These are phyloP conservation scores for Paramecium sonneborni DNA, from an alignment of 73 alveolate genomes.

Conservation along the genomic window DNA sequence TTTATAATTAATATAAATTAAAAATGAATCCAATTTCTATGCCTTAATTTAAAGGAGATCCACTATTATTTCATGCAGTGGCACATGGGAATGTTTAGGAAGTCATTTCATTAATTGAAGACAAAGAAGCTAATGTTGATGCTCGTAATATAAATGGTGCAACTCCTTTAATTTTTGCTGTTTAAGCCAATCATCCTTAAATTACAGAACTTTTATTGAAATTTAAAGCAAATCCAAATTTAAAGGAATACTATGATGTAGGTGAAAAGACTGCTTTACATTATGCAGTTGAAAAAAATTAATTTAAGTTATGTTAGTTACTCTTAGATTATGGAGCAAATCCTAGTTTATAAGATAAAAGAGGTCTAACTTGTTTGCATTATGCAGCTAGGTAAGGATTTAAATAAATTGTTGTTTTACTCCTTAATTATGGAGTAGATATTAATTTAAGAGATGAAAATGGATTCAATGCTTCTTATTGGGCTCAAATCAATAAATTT, in stretches of 20 bases:
- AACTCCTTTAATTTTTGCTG: slow-evolving; percentile 79
- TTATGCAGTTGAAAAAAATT: slow-evolving; percentile 78
- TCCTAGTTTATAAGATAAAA: slow-evolving; percentile 74
- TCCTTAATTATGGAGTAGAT: slow-evolving; percentile 74
- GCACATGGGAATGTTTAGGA: slow-evolving; percentile 79
- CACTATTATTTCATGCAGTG: slow-evolving; percentile 80
- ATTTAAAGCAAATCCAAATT: slow-evolving; percentile 81
- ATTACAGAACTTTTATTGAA: slow-evolving; percentile 73
- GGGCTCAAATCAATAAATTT: slow-evolving; percentile 68
- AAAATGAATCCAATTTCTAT: slow-evolving; percentile 57
- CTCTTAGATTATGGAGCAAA: slow-evolving; percentile 81
- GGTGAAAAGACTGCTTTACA: slow-evolving; percentile 86
- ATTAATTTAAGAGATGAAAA: slow-evolving; percentile 78
- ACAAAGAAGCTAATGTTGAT: slow-evolving; percentile 79
- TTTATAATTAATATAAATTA: background rate
- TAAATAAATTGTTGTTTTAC: slow-evolving; percentile 61
- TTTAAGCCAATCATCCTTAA: slow-evolving; percentile 69
- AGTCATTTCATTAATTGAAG: slow-evolving; percentile 76
- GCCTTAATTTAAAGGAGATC: slow-evolving; percentile 65
- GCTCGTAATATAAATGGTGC: slow-evolving; percentile 82
- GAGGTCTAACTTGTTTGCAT: slow-evolving; percentile 79
- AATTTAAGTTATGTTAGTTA: slow-evolving; percentile 69
- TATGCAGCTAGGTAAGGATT: slow-evolving; percentile 79
- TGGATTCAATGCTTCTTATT: slow-evolving; percentile 81
- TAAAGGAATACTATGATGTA: slow-evolving; percentile 74